Base-by-base conservation (phyloP, 257 asterid species). In the Lithospermum erythrorhizon region DNA sequence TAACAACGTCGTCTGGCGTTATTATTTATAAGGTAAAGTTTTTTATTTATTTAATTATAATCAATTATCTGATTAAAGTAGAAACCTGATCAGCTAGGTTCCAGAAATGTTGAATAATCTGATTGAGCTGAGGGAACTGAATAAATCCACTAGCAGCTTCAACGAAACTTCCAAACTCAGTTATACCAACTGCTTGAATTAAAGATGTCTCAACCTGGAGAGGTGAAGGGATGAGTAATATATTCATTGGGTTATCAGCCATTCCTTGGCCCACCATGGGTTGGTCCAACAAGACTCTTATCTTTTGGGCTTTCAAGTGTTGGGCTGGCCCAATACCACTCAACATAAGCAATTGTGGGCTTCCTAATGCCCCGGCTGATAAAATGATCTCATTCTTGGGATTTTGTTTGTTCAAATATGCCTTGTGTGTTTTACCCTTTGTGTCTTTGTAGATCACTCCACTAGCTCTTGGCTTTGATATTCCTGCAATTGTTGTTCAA, bases 281-380 rank as follows among this genome's bases (percentile, higher is more conserved):
- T 19, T 83, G 85, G 59, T 78, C 63, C 27, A 78, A 18, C 1
- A 78, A 9, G 6, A 72, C 63, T 37, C 53, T 17, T 14, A 79
- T 75, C 1, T 60, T 61, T 45, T 72, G 79, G 52, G 64, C 58
- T 16, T 3, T 58, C 3, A 79, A 25, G 9, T 79, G 73, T 6
- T 65, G 21, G 5, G 57, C 21, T 1, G 81, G 76, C 23, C 84
- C 84, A 64, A 79, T 76, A 17, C 98, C 95, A 21, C 95, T 90
- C 35, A 90, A 20, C 95, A 90, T 76, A 41, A 85, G 30, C 24
- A 85, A 6, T 35, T 85, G 96, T 65, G 96, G 96, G 83, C 98
- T 90, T 24, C 94, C 98, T 4, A 90, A 9, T 55, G 98, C 90
- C 15, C 98, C 98, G 0, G 98, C 94, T 9, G 85, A 82, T 3